Base-by-base conservation (phyloP, 2,329 filamentous ascomycete species). In the Arthroderma sp. region DNA sequence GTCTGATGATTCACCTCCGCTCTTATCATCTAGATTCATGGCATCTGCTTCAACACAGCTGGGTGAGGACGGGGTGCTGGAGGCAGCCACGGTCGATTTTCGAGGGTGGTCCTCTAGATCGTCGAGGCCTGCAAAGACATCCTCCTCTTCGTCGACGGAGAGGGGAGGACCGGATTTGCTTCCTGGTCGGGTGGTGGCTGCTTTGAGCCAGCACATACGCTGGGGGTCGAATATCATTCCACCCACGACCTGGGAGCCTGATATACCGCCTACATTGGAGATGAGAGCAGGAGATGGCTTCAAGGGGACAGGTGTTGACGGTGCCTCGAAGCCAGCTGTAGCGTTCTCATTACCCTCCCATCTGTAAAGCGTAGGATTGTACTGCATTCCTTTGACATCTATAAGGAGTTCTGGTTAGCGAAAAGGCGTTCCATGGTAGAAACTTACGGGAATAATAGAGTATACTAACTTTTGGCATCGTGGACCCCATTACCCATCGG, bases 331-430 rank as follows among this genome's bases (percentile, higher is more conserved):
- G 3, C 83, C 82, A 61, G 81, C 80, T 56, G 95, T 76, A 35
- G 80, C 86, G 65, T 89, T 91, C 69, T 98, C 93, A 66, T 98
- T 98, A 55, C 93, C 93, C 76, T 98, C 93, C 93, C 93, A 98
- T 54, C 84, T 81, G 67, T 85, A 93, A 7, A 88, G 87, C 28
- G 80, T 77, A 5, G 93, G 88, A 67, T 98, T 97, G 70, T 95
- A 98, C 56, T 83, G 85, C 93, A 98, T 98, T 62, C 91, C 93
- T 71, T 95, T 93, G 60, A 95, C 81, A 66, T 85, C 88, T 91
- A 64, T 41, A 60, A 21, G 52, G 64, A 19, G 39, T 11, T 61
- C 63, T 60, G 55, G 41, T 38, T 25, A 47, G 63, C 65, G 61
- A 60, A 56, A 37, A 53, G 25, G 28, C 54, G 52, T 56, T 51